These are phyloP conservation scores for Corrigiola litoralis DNA, from an alignment of 179 eudicot species.

Conservation along the genomic window DNA sequence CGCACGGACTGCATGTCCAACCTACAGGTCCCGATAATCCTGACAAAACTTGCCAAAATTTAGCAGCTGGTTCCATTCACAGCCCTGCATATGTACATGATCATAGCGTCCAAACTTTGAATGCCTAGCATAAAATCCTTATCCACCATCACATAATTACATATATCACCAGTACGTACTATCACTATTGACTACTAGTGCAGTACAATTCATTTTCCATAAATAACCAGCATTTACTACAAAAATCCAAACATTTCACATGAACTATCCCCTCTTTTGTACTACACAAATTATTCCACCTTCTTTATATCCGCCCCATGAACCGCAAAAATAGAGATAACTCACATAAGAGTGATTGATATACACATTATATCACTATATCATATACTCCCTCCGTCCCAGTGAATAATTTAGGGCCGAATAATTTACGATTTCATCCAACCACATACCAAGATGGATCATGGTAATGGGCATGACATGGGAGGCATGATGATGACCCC, in stretches of 20 bases:
- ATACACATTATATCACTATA: too few relatives aligned
- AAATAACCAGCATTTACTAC: background rate
- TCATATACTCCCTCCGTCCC: too few relatives aligned
- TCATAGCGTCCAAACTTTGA: too few relatives aligned
- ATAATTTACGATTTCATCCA: background rate
- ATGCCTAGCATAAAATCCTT: background rate
- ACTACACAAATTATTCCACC: background rate
- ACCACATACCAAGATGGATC: background rate
- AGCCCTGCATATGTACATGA: too few relatives aligned
- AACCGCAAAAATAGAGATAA: too few relatives aligned
- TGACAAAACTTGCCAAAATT: too few relatives aligned
- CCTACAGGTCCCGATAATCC: too few relatives aligned
- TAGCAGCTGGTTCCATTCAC: too few relatives aligned
- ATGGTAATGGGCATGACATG: constrained; percentile 8
- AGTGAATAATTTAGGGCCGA: background rate
- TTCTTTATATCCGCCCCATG: background rate
- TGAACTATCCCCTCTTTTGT: background rate
- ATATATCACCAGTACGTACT: background rate
- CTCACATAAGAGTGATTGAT: too few relatives aligned
- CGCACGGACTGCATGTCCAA: too few relatives aligned
- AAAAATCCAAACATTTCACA: background rate
- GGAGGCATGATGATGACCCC: constrained; percentile 12
- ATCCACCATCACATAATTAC: background rate
- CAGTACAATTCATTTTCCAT: background rate
- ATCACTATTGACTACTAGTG: background rate